phyloP scores from a whole-genome alignment of 208 protist genomes.

The Angomonas deanei region DNA sequence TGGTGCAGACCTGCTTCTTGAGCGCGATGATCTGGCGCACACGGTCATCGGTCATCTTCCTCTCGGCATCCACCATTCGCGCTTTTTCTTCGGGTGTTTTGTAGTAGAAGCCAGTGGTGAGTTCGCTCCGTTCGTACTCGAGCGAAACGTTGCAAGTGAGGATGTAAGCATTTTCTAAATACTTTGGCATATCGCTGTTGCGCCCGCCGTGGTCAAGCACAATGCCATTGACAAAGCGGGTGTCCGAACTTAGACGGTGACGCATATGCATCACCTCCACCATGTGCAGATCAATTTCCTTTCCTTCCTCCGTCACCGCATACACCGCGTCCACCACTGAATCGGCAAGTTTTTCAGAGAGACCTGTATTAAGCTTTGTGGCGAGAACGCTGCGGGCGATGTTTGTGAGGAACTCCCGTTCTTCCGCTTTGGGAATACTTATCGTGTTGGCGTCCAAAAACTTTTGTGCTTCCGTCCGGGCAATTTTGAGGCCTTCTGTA shows the following conservation, averaged over 20 bases:
- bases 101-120: slow-evolving; percentile 98
- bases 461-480: slow-evolving; percentile 88
- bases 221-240: slow-evolving; percentile 97
- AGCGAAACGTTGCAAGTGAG: slow-evolving; percentile 99
- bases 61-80: slow-evolving; percentile 95
- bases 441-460: slow-evolving; percentile 81
- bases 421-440: slow-evolving; percentile 53
- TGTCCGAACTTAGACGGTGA: slow-evolving; percentile 95
- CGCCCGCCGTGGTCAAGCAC: slow-evolving; percentile 99
- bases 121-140: slow-evolving; percentile 99
- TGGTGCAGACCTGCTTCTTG: slow-evolving; percentile 95
- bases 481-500: slow-evolving; percentile 97
- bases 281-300: slow-evolving; percentile 98
- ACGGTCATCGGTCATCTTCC: slow-evolving; percentile 96
- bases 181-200: slow-evolving; percentile 98
- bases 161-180: slow-evolving; percentile 97
- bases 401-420: slow-evolving; percentile 92
- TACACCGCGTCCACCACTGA: slow-evolving; percentile 97
- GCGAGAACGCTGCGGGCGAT: slow-evolving; percentile 94
- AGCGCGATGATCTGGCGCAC: slow-evolving; percentile 98
- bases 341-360: slow-evolving; percentile 86
- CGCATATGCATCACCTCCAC: slow-evolving; percentile 99
- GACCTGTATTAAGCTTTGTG: slow-evolving; percentile 90
- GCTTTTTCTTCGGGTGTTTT: slow-evolving; percentile 96
- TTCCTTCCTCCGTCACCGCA: slow-evolving; percentile 71